These are phyloP conservation scores for Phytomonas sp. DNA, from an alignment of 208 protist genomes.

Conservation along the genomic window DNA sequence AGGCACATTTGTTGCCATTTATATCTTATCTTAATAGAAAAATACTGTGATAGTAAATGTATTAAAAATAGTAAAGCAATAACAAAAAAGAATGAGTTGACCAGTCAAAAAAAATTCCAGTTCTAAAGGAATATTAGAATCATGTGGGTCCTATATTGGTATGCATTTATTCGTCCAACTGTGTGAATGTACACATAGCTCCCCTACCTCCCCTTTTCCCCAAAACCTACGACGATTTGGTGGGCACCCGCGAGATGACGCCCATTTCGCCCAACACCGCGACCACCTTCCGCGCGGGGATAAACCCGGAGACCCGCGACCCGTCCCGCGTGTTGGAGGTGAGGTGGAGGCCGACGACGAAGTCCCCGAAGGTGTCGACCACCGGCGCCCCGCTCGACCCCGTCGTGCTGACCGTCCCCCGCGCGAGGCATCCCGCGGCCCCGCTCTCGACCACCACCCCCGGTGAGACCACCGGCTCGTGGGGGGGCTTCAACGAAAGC, in stretches of 20 bases:
- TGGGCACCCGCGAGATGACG: constrained; percentile 9
- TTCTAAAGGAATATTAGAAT: neutral
- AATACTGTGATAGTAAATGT: neutral
- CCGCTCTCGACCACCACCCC: constrained; percentile 67
- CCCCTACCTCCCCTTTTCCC: no score
- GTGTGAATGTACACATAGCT: no score
- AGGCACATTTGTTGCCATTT: neutral
- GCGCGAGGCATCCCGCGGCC: constrained; percentile 34
- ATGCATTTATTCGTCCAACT: no score
- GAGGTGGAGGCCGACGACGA: constrained; percentile 76
- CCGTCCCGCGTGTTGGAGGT: constrained; percentile 74
- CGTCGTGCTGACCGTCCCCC: constrained; percentile 70
- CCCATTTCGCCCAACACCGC: constrained; percentile 64
- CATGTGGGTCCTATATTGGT: neutral
- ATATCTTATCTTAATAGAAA: neutral
- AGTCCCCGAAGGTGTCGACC: constrained; percentile 67
- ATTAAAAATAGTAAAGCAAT: neutral
- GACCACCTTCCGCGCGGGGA: constrained; percentile 66
- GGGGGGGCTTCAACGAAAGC: constrained; percentile 67
- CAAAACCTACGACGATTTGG: neutral
- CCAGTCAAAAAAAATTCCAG: no score
- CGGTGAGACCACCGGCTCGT: constrained; percentile 66
- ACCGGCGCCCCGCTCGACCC: constrained; percentile 80
- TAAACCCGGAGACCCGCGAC: constrained; percentile 70
- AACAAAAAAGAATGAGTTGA: no score